Evolutionary conservation across 2,329 filamentous ascomycete species (phyloP), one percentile per base, ranked within the genome.

Genomic region (Colletotrichum sp.): DNA sequence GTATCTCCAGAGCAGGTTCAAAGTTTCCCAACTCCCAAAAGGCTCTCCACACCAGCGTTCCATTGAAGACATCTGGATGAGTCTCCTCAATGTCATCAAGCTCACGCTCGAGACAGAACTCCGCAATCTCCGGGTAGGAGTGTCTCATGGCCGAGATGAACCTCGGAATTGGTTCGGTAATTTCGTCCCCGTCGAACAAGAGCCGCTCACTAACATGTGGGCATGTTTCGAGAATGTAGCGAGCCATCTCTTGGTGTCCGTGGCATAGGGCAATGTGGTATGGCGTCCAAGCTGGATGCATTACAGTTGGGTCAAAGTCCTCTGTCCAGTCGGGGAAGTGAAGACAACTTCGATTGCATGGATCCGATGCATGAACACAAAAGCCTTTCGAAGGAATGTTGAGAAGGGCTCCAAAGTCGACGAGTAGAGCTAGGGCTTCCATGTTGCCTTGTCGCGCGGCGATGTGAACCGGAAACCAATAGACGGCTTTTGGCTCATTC

Each of bases 91-190:
- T 28, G 15, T 8, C 18, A 0, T 60, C 56, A 30, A 30, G 27
- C 6, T 12, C 16, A 4, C 18, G 2, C 1, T 18, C 15, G 6
- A 32, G 28, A 1, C 28, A 60, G 25, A 60, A 2, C 9, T 60
- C 56, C 0, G 56, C 56, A 30, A 60, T 1, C 0, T 12, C 16
- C 1, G 56, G 28, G 28, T 28, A 12, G 0, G 25, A 16, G 9
- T 28, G 25, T 32, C 27, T 1, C 16, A 60, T 60, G 9, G 56
- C 56, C 0, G 56, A 4, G 9, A 60, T 60, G 27, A 60, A 60
- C 16, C 0, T 28, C 0, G 56, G 27, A 12, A 60, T 28, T n/a
- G 9, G 25, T 10, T 0, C 5, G 2, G 5, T 27, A 1, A 7
- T 18, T 32, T 3, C 5, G 25, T 56, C 56, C 0, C 16, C 25